Evolutionary conservation across 106 monocot species (phyloP).

Genomic region (Allium sativum): DNA sequence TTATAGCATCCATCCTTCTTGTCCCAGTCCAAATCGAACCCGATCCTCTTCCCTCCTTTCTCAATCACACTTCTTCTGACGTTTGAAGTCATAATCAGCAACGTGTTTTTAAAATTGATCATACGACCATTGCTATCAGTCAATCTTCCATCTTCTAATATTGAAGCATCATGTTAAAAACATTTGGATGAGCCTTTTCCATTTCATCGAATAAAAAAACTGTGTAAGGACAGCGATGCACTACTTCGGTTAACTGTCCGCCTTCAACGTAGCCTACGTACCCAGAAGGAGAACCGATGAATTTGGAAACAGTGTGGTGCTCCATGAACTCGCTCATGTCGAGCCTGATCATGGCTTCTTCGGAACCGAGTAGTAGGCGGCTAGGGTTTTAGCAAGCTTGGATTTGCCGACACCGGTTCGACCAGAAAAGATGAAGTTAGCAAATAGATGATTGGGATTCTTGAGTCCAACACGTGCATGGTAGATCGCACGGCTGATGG

Average conservation of each 20-base stretch:
- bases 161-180: slow-evolving; percentile 86
- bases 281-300: slow-evolving; percentile 67
- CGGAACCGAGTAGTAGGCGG: slow-evolving; percentile 65
- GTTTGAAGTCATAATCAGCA: slow-evolving; percentile 68
- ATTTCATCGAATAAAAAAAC: slow-evolving; percentile 73
- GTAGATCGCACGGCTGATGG: slow-evolving; percentile 65
- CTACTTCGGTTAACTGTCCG: slow-evolving; percentile 69
- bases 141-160: slow-evolving; percentile 58
- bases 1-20: slow-evolving; percentile 70
- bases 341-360: slow-evolving; percentile 70
- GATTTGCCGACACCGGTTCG: slow-evolving; percentile 79
- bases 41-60: slow-evolving; percentile 65
- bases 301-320: slow-evolving; percentile 64
- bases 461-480: slow-evolving; percentile 64
- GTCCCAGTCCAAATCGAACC: slow-evolving; percentile 60
- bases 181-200: slow-evolving; percentile 72
- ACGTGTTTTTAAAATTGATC: slow-evolving; percentile 69
- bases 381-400: slow-evolving; percentile 59
- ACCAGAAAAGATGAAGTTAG: slow-evolving; percentile 71
- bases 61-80: slow-evolving; percentile 76
- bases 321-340: slow-evolving; percentile 90
- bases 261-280: slow-evolving; percentile 76
- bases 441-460: slow-evolving; percentile 63
- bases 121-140: slow-evolving; percentile 73
- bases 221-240: slow-evolving; percentile 58